Evolutionary conservation across 305 asterid genomes (phyloP), one percentile per base, ranked within the genome.

Genomic region (Fraxinus ornus): DNA sequence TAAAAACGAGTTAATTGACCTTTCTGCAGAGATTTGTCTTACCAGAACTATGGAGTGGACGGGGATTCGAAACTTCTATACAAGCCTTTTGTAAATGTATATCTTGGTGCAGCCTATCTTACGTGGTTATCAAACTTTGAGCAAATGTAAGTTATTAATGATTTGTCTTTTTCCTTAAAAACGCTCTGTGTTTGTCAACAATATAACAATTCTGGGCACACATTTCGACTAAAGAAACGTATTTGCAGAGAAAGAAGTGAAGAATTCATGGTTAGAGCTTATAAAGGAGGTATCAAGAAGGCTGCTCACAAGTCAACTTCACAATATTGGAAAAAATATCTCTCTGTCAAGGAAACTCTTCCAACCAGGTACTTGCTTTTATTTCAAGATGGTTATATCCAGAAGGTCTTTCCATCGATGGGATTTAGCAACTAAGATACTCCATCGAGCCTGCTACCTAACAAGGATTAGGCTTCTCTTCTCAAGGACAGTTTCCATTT

Each of bases 251-350:
- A 95, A 87, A 91, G 97, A 87, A 93, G 91, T 79, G 99, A 95
- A 81, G 99, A 95, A 80, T 95, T 90, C 89, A 95, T 89, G 94
- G 89, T 94, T 81, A 87, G 99, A 90, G 98, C 97, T 82, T 95
- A 92, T 83, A 93, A 87, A 86, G 97, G 97, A 75, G 97, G 99
- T 78, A 82, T 86, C 13, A 94, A 94, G 86, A 95, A 94, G 87
- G 97, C 94, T 76, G 85, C 87, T 83, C 94, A 92, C 87, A 95
- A 93, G 86, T 95, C 98, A 75, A 93, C 98, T 72, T 85, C 92
- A 88, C 85, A 44, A 21, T 94, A 93, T 81, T 94, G 98, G 99
- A 89, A 86, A 84, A 92, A 93, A 26, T 95, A 93, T 89, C 91
- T 95, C 55, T 80, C 93, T 41, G 93, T 92, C 81, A 94, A 91